A percentile compares a stretch with the other conserved stretches of the same genome.
Evolutionary conservation across 2,329 filamentous ascomycete species (phyloP).

Genomic region (Stylonectria norvegica): DNA sequence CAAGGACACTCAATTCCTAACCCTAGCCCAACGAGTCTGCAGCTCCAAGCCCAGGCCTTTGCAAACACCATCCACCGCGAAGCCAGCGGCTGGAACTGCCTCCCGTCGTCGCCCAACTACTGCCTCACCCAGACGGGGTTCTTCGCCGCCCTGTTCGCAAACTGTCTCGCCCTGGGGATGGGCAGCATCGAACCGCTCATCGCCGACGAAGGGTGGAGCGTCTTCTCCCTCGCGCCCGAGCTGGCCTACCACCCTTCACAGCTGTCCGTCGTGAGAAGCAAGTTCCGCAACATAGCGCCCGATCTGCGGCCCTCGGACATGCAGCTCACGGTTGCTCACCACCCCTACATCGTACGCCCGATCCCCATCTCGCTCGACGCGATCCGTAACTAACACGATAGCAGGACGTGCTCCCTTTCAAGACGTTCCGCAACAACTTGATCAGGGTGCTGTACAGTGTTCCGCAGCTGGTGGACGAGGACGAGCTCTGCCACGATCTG

Average conservation of each 20-base stretch:
- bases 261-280: constrained; percentile 23
- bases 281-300: constrained; percentile 20
- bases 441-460: constrained; percentile 24
- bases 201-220: constrained; percentile 27
- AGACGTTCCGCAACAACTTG: constrained; percentile 29
- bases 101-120: constrained; percentile 12
- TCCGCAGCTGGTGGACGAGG: constrained; percentile 33
- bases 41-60: constrained; percentile 20
- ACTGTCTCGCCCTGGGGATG: constrained; percentile 35
- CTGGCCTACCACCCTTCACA: constrained; percentile 22
- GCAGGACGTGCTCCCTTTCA: constrained; percentile 35
- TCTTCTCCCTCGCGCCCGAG: constrained; percentile 29
- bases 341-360: constrained; percentile 31
- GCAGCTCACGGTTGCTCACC: constrained; percentile 33
- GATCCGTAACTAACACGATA: constrained; percentile 7
- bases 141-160: constrained; percentile 36
- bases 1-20: not conserved
- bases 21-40: constrained; percentile 12
- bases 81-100: constrained; percentile 5
- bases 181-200: constrained; percentile 24
- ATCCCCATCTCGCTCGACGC: not conserved
- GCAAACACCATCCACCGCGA: constrained; percentile 15
- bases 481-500: constrained; percentile 35
- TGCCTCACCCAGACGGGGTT: constrained; percentile 22
- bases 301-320: constrained; percentile 32